phyloP scores from a whole-genome alignment of 257 asterid species.

The Penstemon barbatus region DNA sequence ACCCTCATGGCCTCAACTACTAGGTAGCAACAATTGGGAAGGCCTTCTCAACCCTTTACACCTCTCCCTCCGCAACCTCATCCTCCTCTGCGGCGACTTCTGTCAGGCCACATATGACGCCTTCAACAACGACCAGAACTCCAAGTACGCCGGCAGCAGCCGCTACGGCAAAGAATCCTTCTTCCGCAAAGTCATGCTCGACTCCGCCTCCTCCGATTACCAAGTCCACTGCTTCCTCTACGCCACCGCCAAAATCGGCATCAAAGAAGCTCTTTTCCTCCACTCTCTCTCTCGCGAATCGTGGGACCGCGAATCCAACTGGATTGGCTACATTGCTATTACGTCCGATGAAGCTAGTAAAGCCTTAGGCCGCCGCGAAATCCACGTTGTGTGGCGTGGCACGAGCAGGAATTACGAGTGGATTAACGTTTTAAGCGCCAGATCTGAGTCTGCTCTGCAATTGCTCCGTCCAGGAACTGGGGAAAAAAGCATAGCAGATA shows the following conservation, averaged over 20 bases:
- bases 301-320: constrained; percentile 90
- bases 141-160: constrained; percentile 82
- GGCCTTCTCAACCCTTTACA: constrained; percentile 66
- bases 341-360: constrained; percentile 52
- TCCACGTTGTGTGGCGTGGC: constrained; percentile 77
- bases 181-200: constrained; percentile 63
- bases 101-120: constrained; percentile 89
- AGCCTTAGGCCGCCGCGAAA: constrained; percentile 68
- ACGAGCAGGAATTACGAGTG: constrained; percentile 70
- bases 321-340: constrained; percentile 78
- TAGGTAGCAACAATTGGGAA: constrained; percentile 72
- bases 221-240: constrained; percentile 60
- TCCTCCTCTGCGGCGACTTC: constrained; percentile 86
- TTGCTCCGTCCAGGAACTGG: constrained; percentile 29
- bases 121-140: constrained; percentile 80
- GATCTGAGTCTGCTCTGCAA: constrained; percentile 48
- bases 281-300: constrained; percentile 64
- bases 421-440: constrained; percentile 57
- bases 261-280: constrained; percentile 50
- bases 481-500: constrained; percentile 1
- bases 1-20: constrained; percentile 56
- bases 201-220: constrained; percentile 45
- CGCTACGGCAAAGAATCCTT: constrained; percentile 73
- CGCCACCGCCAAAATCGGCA: constrained; percentile 64
- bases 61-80: constrained; percentile 61